Percentiles rank a stretch among this genome's conserved stretches.
Evolutionary conservation across 495 filamentous ascomycete species (phyloP).

Genomic region (Penicillium odoratum): DNA sequence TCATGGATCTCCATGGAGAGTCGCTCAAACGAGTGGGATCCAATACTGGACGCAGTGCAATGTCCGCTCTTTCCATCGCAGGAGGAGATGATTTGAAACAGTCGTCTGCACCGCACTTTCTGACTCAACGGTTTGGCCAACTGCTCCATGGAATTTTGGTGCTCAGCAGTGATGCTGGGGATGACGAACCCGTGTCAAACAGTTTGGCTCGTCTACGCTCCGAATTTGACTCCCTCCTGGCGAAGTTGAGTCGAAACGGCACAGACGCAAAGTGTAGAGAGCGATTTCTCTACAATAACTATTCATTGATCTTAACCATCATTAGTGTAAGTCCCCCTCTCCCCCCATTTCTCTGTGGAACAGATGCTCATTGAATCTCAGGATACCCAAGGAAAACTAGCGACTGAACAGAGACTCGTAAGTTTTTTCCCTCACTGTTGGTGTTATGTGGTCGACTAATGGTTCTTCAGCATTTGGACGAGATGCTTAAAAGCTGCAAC

Average conservation of each 20-base stretch:
- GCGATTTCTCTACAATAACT: slow-evolving; percentile 92
- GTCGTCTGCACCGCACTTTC: slow-evolving; percentile 83
- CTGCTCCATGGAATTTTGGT: slow-evolving; percentile 81
- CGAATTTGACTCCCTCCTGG: slow-evolving; percentile 77
- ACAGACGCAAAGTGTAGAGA: slow-evolving; percentile 77
- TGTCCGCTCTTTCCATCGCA: slow-evolving; percentile 56
- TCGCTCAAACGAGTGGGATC: slow-evolving; percentile 65
- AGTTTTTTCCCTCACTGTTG: slow-evolving; percentile 9
- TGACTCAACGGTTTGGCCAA: slow-evolving; percentile 91
- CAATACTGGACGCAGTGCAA: slow-evolving; percentile 51
- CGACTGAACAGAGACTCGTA: slow-evolving; percentile 65
- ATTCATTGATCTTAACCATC: slow-evolving; percentile 86
- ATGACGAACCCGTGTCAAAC: slow-evolving; percentile 86
- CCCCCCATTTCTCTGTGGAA: neutral
- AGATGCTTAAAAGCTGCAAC: slow-evolving; percentile 46
- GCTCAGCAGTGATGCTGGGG: slow-evolving; percentile 81
- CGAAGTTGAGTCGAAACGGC: slow-evolving; percentile 64
- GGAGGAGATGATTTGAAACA: slow-evolving; percentile 59
- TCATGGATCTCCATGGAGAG: slow-evolving; percentile 91
- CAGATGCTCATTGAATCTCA: slow-evolving; percentile 29
- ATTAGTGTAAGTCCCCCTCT: slow-evolving; percentile 57
- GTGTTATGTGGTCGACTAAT: neutral
- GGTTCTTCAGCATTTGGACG: slow-evolving; percentile 37
- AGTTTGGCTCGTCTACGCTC: slow-evolving; percentile 72
- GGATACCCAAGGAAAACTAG: slow-evolving; percentile 78